Evolutionary conservation across 1,139 yeast genomes (phyloP), one percentile per base, ranked within the genome.

Genomic region (Scheffersomyces parashehatae): DNA sequence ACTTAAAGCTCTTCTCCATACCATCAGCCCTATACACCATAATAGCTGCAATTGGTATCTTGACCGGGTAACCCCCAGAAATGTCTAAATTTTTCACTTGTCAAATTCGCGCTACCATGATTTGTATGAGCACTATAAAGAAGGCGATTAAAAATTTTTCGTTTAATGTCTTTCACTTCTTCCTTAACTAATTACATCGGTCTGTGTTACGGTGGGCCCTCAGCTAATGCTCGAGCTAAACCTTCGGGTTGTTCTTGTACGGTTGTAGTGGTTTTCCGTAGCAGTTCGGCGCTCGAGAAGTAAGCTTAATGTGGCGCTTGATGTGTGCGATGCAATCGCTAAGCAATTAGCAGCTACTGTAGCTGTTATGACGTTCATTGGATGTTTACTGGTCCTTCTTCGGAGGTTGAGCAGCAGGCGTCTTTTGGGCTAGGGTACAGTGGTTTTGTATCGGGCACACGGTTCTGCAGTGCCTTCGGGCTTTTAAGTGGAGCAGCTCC

Each of bases 401-500:
- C 54, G 65, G 75, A 72, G 77, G 83, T 78, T 76, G 81, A 81
- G 85, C 84, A 76, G 70, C 50, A 37, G 20, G 45, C 37, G 37
- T 42, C 39, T 35, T 31, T 43, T 46, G 37, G 48, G 50, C 60
- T 52, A 60, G 69, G 62, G 51, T 63, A 60, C 50, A 43, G 48
- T 46, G 56, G 52, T 47, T 56, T 52, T 57, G 56, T 42, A 37
- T 38, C 42, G 41, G 39, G 40, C 40, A 42, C 43, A 38, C 35
- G 44, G 41, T 35, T 12, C 46, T 51, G 46, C 52, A 44, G 44
- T 45, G 59, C 62, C 63, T 48, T 54, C 47, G 55, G 59, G 70
- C 69, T 63, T 58, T 82, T 73, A 68, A 76, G 77, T 90, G 83
- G 90, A 80, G 85, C 73, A 67, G 88, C 90, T 87, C 90, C 87